These are phyloP conservation scores for Acanthamoeba sp. DNA, from an alignment of 208 protist species.

Conservation along the genomic window DNA sequence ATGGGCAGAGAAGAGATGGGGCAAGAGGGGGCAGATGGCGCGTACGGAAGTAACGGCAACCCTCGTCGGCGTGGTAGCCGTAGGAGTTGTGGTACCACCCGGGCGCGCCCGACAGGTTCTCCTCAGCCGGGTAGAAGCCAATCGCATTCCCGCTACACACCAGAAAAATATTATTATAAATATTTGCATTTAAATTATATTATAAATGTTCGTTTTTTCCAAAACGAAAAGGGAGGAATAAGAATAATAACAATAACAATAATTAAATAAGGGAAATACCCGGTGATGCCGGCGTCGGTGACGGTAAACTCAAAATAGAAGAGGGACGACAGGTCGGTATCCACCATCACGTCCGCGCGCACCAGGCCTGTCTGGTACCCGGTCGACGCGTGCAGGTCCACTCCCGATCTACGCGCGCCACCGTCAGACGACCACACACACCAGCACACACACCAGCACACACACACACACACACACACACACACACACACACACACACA, in stretches of 20 bases:
- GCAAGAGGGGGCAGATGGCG: neutral
- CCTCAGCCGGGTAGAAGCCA: constrained; percentile 23
- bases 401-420: neutral
- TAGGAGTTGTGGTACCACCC: constrained; percentile 45
- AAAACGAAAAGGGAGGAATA: no score
- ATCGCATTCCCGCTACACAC: constrained; percentile 17
- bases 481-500: no score
- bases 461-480: no score
- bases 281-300: constrained; percentile 26
- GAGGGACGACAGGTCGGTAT: constrained; percentile 23
- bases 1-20: neutral
- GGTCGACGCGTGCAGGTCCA: constrained; percentile 21
- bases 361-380: constrained; percentile 33
- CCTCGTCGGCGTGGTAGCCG: constrained; percentile 42
- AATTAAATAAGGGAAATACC: neutral
- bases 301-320: constrained; percentile 51
- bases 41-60: constrained; percentile 24
- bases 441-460: no score
- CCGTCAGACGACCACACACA: no score
- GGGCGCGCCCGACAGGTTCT: neutral
- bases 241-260: neutral
- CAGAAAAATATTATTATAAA: no score
- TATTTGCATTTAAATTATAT: no score
- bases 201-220: no score
- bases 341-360: constrained; percentile 18